A percentile compares a stretch with the other conserved stretches of the same genome.
These are phyloP conservation scores for Melampsora larici-populina DNA, from an alignment of 1,284 basidiomycete genomes.

Conservation along the genomic window DNA sequence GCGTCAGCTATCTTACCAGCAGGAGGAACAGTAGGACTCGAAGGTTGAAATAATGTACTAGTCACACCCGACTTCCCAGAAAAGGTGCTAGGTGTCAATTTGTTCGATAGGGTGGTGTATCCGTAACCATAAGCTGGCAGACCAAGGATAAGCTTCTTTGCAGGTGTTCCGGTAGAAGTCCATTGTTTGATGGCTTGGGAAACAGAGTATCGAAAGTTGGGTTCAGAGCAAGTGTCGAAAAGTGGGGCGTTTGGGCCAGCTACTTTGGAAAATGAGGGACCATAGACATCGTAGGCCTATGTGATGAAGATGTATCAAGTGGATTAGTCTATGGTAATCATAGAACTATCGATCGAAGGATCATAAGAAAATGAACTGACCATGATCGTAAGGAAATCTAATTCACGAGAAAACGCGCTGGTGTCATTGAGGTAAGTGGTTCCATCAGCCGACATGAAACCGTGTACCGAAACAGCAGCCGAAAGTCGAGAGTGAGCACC, in stretches of 20 bases:
- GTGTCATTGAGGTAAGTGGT: constrained; percentile 13
- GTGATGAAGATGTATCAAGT: not conserved
- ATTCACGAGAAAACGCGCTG: constrained; percentile 20
- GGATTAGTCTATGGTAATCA: not conserved
- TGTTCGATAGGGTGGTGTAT: not conserved
- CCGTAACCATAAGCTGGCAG: constrained; percentile 37
- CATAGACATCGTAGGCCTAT: constrained; percentile 39
- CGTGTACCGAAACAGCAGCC: constrained; percentile 31
- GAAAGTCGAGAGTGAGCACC: constrained; percentile 12
- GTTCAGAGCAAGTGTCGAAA: constrained; percentile 31
- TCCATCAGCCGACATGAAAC: constrained; percentile 36
- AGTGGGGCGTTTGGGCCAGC: constrained; percentile 36
- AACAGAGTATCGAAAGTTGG: constrained; percentile 18
- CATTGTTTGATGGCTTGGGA: constrained; percentile 35
- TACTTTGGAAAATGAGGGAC: constrained; percentile 8
- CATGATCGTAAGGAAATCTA: constrained; percentile 42
- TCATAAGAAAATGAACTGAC: not conserved
- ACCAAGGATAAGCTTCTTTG: constrained; percentile 24
- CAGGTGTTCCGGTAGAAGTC: constrained; percentile 18
- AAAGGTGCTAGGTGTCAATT: constrained; percentile 13
- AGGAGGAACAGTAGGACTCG: not conserved
- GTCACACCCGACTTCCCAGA: constrained; percentile 10
- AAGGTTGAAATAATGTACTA: constrained; percentile 15
- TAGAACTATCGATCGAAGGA: too few species aligned
- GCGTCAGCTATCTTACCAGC: constrained; percentile 19